These are phyloP conservation scores for Chrysanthemum seticuspe DNA, from an alignment of 129 eudicot species.

Conservation along the genomic window DNA sequence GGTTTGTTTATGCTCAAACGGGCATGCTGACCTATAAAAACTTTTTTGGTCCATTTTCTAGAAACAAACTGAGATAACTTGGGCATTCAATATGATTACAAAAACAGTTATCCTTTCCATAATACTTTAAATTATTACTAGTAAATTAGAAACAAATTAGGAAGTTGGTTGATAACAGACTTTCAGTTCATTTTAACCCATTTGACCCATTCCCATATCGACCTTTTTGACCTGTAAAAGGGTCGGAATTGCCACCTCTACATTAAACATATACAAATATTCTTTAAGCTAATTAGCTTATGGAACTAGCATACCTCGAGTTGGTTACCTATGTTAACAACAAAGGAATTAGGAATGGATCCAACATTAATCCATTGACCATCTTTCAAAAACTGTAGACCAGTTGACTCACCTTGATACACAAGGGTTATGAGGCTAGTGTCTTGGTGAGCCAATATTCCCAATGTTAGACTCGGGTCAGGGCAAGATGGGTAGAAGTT, in stretches of 20 bases:
- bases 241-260: neutral
- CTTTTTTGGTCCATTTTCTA: too few species aligned
- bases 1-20: neutral
- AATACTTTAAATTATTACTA: neutral
- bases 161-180: neutral
- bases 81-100: neutral
- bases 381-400: conserved; percentile 55
- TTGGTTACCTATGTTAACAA: conserved; percentile 54
- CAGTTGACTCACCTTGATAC: conserved; percentile 36
- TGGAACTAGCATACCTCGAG: conserved; percentile 41
- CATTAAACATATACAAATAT: neutral
- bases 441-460: conserved; percentile 45
- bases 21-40: too few species aligned
- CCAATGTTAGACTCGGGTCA: conserved; percentile 63
- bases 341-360: conserved; percentile 45
- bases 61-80: neutral
- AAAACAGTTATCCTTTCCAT: neutral
- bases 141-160: neutral
- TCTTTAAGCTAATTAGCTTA: neutral
- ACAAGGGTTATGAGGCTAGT: conserved; percentile 46
- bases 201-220: neutral
- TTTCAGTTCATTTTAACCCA: neutral
- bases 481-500: conserved; percentile 58
- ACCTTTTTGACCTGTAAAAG: too few species aligned
- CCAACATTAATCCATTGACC: conserved; percentile 54